Base-by-base conservation (phyloP, 2,329 filamentous ascomycete species). In the Apiospora malaysiana region DNA sequence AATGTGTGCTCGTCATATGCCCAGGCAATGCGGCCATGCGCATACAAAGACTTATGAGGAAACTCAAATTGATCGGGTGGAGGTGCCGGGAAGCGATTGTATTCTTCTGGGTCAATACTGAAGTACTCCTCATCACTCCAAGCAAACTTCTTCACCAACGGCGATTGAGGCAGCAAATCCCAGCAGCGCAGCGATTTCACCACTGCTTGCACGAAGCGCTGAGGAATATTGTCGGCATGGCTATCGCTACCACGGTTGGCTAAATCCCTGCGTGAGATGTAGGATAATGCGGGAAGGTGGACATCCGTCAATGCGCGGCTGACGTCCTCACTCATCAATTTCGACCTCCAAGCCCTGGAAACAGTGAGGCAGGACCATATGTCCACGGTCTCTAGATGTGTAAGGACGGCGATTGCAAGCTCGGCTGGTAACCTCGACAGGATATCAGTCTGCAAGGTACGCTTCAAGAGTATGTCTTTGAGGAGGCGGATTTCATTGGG, bases 1-100 rank as follows among this genome's bases (percentile, higher is more conserved):
- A 68, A 37, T 16, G 67, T 56, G 45, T 49, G 37, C 2, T 12
- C 40, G 7, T 56, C 45, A 27, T n/a, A 23, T 23, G n/a, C 37
- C 67, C 67, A 68, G 45, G 46, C 67, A 23, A 68, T 68, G 16
- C 67, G 67, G 10, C 67, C 67, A 40, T 63, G 32, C 32, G 56
- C 56, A 40, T 63, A 63, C 56, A 63, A 21, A 40, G 56, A 63
- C 18, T 32, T 18, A 32, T 32, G 37, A 63, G 56, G 27, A n/a
- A 40, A 4, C 32, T 9, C 18, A 1, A 16, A 63, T 9, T 40
- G 9, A 32, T 40, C 37, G 32, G 9, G 10, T 18, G 56, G 10
- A 18, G 56, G 27, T 21, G 37, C n/a, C 14, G 27, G 27, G 27
- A 21, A 63, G 32, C 32, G 56, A 40, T 23, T 32, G 21, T 63